Evolutionary conservation across 495 filamentous ascomycete genomes (phyloP).

Genomic region (Copromyces sp.): DNA sequence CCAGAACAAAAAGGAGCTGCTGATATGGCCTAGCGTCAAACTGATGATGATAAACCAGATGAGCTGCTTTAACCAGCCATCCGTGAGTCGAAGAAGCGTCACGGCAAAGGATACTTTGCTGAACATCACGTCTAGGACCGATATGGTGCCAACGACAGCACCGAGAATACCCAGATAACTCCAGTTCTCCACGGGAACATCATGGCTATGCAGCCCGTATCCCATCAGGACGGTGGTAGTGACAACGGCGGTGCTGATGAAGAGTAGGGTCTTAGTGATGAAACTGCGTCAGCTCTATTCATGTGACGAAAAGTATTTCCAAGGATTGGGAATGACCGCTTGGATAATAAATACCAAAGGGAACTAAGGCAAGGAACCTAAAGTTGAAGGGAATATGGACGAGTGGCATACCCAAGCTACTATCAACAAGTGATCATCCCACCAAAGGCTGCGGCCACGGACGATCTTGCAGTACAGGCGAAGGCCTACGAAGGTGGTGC

Average conservation of each 20-base stretch:
- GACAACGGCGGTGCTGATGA: constrained; percentile 1
- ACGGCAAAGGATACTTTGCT: constrained; percentile 19
- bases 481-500: constrained; percentile 12
- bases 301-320: background rate
- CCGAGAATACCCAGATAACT: constrained; percentile 6
- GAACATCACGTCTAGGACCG: constrained; percentile 11
- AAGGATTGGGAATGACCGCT: background rate
- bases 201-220: constrained; percentile 5
- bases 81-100: constrained; percentile 13
- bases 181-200: constrained; percentile 11
- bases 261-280: constrained; percentile 8
- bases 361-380: background rate
- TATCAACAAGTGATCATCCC: constrained; percentile 25
- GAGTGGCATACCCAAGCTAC: constrained; percentile 15
- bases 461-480: constrained; percentile 21
- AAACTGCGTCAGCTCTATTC: background rate
- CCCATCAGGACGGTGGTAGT: constrained; percentile 7
- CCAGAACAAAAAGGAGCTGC: background rate
- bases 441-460: constrained; percentile 17
- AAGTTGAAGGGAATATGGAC: background rate
- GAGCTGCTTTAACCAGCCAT: constrained; percentile 9
- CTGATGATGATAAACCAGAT: constrained; percentile 17
- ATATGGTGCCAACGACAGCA: constrained; percentile 13
- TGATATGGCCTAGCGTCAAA: background rate
- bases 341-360: background rate